Base-by-base conservation (phyloP, 139 green algal species). In the Eudorina sp. region DNA sequence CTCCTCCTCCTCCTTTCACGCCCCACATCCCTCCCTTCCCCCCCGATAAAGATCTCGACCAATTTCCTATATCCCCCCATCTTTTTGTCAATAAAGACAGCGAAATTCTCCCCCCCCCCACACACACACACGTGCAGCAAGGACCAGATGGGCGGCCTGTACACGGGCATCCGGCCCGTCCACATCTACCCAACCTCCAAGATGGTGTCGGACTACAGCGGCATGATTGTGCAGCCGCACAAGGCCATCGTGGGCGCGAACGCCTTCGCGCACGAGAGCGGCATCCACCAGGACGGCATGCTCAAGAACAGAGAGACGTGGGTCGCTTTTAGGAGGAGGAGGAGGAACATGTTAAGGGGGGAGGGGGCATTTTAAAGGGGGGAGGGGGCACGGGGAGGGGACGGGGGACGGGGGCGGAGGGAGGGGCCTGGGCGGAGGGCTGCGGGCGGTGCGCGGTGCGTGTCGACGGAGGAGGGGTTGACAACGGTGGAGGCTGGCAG, bases 211-310 rank as follows among this genome's bases (percentile, higher is more conserved):
- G 96, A 99, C 66, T 99, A 97, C 94, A 95, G 77, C 23, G 96
- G 96, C 89, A 97, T 94, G 91, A 82, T 93, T 3, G 92, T 99
- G 53, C 97, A 99, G 94, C 98, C 98, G 4, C 98, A 99, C 95
- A 99, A 99, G 94, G 98, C 98, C 21, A 99, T 99, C 76, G 98
- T 99, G 82, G 98, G 98, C n/a, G 97, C 97, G 46, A 99, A 99
- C 88, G 98, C 98, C 0, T 99, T 99, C 88, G 94, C 96, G 23
- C 98, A 99, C 91, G 98, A 99, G 92, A 96, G 85, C 46, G 98
- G 98, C 60, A 99, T 99, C 80, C 98, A 99, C 92, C 98, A 99
- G 94, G 95, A 97, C 53, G 95, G 95, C 86, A 98, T 98, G 95
- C 90, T 98, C 23, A 98, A 98, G 92, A 94, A 92, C 88, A 53